Evolutionary conservation across 2,329 filamentous ascomycete species (phyloP), one percentile per base, ranked within the genome.

Genomic region (Xylariaceae sp.): DNA sequence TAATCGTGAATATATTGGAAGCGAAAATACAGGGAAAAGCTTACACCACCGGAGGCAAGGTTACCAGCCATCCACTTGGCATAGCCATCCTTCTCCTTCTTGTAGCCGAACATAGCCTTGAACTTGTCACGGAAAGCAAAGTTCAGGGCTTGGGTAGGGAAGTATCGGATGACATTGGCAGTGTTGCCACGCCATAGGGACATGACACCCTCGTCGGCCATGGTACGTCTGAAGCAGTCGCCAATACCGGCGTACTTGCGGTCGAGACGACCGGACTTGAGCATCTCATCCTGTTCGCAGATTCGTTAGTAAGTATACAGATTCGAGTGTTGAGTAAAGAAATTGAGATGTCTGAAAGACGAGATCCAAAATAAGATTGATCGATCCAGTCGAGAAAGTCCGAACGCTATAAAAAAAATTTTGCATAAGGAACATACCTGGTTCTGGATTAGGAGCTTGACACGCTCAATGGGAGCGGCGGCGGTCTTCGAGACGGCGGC

Each of bases 131-230:
- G 94, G 94, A 99, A 99, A 78, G 94, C 94, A 77, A 99, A 99
- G 92, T 99, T 99, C 79, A 99, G 85, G 73, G 94, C 94, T 87
- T 99, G 94, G 79, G 94, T 99, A 71, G 94, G 94, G 91, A 99
- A 99, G 86, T 99, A 99, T 89, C 94, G 94, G 86, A 99, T 96
- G 81, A 99, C 94, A 89, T 99, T 99, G 91, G 94, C 94, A 77
- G 94, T 99, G 91, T 99, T 99, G 82, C 94, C 94, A 87, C 94
- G 88, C 94, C 94, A 99, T 73, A 99, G 86, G 66, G 93, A 87
- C 79, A 94, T 87, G 72, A 94, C 81, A 90, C 94, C 94, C 86
- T 99, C 94, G 66, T 89, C 83, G 73, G 87, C 86, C 65, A 84
- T 85, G 75, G 94, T 97, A 77, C 94, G 91, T 73, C 81, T 82